Evolutionary conservation across 768 basidiomycete species (phyloP).

Genomic region (Tulasnella calospora): DNA sequence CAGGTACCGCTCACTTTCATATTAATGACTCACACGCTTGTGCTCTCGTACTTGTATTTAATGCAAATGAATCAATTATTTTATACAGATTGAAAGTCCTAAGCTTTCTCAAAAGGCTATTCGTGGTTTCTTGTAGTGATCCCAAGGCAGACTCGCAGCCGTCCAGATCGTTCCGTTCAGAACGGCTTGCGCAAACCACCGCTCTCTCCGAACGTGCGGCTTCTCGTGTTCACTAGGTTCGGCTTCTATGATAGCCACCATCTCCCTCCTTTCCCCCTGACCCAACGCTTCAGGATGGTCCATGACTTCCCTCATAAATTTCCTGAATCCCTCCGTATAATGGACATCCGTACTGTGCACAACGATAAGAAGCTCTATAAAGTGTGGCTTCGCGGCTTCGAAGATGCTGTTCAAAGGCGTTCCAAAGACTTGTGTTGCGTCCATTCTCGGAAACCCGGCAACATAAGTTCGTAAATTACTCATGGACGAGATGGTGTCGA

Average conservation of each 20-base stretch:
- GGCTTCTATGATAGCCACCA: background rate
- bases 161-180: constrained; percentile 3
- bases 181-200: background rate
- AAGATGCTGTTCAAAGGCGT: constrained; percentile 9
- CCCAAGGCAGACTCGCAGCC: background rate
- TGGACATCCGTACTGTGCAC: background rate
- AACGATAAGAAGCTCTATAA: background rate
- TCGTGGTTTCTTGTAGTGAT: background rate
- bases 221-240: background rate
- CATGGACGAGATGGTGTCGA: background rate
- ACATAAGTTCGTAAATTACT: background rate
- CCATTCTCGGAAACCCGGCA: background rate
- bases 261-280: background rate
- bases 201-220: background rate
- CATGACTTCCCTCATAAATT: constrained; percentile 15
- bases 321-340: constrained; percentile 3
- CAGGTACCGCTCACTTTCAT: background rate
- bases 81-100: background rate
- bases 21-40: background rate
- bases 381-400: background rate
- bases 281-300: background rate
- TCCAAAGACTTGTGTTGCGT: constrained; percentile 4
- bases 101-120: background rate
- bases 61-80: background rate
- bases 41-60: background rate